phyloP scores from a whole-genome alignment of 2,329 filamentous ascomycete species.

The Arthrobotrys pseudoclavata region DNA sequence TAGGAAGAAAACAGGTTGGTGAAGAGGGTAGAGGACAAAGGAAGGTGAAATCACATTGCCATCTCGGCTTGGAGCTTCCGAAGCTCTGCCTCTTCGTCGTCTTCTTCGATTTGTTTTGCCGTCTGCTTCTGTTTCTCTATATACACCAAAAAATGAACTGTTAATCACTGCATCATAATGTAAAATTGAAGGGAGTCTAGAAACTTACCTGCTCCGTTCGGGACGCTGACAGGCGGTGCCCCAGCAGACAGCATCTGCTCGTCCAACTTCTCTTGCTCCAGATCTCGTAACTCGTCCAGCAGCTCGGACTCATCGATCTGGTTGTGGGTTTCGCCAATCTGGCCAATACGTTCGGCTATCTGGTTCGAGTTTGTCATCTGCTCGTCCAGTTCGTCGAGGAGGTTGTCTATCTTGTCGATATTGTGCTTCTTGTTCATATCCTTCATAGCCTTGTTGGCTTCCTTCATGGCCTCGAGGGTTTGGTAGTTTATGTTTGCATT shows the following conservation, averaged over 20 bases:
- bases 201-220: constrained; percentile 79
- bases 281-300: constrained; percentile 83
- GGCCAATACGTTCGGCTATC: constrained; percentile 87
- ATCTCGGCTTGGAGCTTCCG: constrained; percentile 95
- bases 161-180: constrained; percentile 50
- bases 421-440: constrained; percentile 90
- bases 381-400: constrained; percentile 83
- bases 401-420: constrained; percentile 80
- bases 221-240: constrained; percentile 59
- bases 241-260: constrained; percentile 80
- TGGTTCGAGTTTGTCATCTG: constrained; percentile 94
- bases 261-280: constrained; percentile 94
- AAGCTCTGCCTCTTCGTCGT: constrained; percentile 96
- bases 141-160: constrained; percentile 7
- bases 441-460: constrained; percentile 90
- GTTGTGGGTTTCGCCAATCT: constrained; percentile 72
- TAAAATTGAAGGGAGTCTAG: background rate
- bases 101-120: constrained; percentile 74
- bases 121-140: constrained; percentile 71
- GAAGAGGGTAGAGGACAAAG: background rate
- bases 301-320: constrained; percentile 87
- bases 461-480: constrained; percentile 93
- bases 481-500: constrained; percentile 99
- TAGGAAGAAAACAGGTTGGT: constrained; percentile 16
- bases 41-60: constrained; percentile 78